phyloP scores from a whole-genome alignment of 768 basidiomycete species.

The Rhizopogon sp. region DNA sequence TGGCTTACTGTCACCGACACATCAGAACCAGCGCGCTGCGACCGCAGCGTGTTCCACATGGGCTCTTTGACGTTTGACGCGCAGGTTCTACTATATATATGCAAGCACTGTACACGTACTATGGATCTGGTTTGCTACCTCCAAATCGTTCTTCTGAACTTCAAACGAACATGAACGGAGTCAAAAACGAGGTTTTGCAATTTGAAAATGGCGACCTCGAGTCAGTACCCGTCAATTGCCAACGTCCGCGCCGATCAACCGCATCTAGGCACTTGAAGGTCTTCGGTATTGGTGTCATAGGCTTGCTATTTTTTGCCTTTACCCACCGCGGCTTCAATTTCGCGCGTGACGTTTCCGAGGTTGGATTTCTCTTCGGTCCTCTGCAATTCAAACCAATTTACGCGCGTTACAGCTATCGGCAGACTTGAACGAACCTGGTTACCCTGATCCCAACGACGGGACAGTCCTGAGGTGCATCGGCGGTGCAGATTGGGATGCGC shows the following conservation, averaged over 20 bases:
- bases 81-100: neutral
- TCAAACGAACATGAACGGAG: neutral
- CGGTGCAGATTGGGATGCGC: constrained; percentile 10
- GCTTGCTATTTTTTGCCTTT: constrained; percentile 8
- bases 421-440: neutral
- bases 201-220: neutral
- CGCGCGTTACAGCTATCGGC: constrained; percentile 5
- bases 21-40: neutral
- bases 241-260: constrained; percentile 1
- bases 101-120: neutral
- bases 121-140: too few relatives aligned
- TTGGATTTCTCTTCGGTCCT: neutral
- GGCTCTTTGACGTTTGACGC: neutral
- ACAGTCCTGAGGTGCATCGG: constrained; percentile 9
- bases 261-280: constrained; percentile 11
- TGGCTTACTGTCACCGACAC: neutral
- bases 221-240: neutral
- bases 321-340: neutral
- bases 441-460: constrained; percentile 13
- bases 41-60: neutral
- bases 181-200: neutral
- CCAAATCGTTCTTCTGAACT: neutral
- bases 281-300: constrained; percentile 6
- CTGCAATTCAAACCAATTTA: neutral
- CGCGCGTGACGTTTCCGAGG: constrained; percentile 1